Evolutionary conservation across 176 grass and related monocot species (phyloP).

Genomic region (Juncus inflexus): DNA sequence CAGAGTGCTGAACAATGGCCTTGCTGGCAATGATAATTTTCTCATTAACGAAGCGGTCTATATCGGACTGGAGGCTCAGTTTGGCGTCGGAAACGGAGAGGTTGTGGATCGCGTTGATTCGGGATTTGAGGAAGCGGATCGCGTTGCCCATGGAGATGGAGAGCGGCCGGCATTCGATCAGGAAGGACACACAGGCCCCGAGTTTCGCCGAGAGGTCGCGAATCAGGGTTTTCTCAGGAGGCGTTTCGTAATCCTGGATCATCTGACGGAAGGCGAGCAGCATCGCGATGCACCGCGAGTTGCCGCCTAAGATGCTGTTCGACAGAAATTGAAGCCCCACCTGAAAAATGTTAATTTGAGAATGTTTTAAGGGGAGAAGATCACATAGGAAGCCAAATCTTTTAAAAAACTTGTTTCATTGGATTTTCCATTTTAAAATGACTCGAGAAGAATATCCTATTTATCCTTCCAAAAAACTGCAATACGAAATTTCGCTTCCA

Average conservation of each 20-base stretch:
- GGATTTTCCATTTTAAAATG: no score
- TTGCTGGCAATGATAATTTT: constrained; percentile 70
- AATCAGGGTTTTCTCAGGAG: constrained; percentile 53
- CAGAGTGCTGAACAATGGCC: constrained; percentile 61
- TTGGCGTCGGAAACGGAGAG: constrained; percentile 61
- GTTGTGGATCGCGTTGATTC: constrained; percentile 41
- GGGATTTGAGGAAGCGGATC: constrained; percentile 70
- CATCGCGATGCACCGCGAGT: constrained; percentile 75
- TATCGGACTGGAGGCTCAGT: constrained; percentile 64
- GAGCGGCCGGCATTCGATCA: constrained; percentile 64
- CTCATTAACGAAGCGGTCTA: constrained; percentile 77
- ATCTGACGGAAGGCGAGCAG: constrained; percentile 71
- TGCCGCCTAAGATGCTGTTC: constrained; percentile 55
- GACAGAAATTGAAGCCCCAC: constrained; percentile 81
- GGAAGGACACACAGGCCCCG: constrained; percentile 61
- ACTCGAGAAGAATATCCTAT: no score
- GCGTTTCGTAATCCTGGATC: constrained; percentile 66
- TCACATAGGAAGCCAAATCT: no score
- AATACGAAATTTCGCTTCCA: no score
- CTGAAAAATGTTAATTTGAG: constrained; percentile 30
- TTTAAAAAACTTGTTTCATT: no score
- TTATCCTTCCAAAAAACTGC: no score
- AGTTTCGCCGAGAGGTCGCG: constrained; percentile 69
- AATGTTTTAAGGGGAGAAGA: not conserved
- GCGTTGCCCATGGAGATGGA: constrained; percentile 83